Evolutionary conservation across 306 rosid species (phyloP).

Genomic region (Styphnolobium japonicum): DNA sequence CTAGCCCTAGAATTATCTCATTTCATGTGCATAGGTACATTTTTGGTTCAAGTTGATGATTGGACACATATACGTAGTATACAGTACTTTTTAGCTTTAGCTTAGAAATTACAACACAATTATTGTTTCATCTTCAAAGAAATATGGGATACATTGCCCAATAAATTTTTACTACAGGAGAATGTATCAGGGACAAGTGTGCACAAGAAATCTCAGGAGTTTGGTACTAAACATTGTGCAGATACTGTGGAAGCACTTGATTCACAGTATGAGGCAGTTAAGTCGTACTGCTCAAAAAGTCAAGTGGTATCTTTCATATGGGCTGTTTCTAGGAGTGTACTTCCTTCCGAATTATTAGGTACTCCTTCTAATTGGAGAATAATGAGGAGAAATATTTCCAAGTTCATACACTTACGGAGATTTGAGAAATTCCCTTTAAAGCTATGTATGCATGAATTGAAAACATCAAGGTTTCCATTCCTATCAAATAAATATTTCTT

Average conservation of each 20-base stretch:
- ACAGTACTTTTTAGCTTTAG: background rate
- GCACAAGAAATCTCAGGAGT: slow-evolving; percentile 32
- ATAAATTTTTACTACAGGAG: slow-evolving; percentile 34
- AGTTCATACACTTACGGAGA: slow-evolving; percentile 66
- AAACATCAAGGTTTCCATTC: slow-evolving; percentile 64
- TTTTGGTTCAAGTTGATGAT: background rate
- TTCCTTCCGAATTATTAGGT: slow-evolving; percentile 79
- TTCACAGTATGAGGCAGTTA: slow-evolving; percentile 39
- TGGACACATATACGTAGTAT: background rate
- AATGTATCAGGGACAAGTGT: slow-evolving; percentile 24
- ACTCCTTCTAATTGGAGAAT: slow-evolving; percentile 72
- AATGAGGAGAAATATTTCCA: slow-evolving; percentile 70
- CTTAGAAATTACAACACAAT: background rate
- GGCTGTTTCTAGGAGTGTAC: slow-evolving; percentile 83
- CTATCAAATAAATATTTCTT: slow-evolving; percentile 43
- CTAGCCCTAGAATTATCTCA: background rate
- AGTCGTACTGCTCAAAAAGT: slow-evolving; percentile 58
- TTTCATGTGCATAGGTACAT: background rate
- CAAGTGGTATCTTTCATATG: slow-evolving; percentile 89
- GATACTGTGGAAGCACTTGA: slow-evolving; percentile 34
- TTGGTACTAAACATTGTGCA: slow-evolving; percentile 10
- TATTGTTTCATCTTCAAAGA: background rate
- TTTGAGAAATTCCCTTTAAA: slow-evolving; percentile 68
- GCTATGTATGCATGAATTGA: slow-evolving; percentile 66
- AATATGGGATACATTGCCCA: background rate